Conservation (phyloP, 2,329 filamentous ascomycete species). For the Beauveria australis region DNA sequence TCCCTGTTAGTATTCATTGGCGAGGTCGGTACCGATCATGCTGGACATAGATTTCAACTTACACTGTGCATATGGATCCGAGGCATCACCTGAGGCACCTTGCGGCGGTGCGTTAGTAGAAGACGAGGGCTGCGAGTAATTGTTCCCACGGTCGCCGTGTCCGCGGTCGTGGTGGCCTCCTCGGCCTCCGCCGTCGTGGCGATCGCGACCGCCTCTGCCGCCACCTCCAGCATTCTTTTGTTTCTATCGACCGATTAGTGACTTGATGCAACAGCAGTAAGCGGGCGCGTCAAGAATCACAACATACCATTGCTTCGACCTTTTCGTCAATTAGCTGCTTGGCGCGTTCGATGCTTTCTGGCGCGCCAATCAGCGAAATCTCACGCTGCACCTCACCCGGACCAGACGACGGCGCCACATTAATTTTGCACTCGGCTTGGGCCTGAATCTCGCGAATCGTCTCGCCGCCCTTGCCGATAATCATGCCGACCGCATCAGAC, state of each 20-base stretch:
- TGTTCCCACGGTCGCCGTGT: constrained; percentile 42
- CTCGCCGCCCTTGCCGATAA: constrained; percentile 89
- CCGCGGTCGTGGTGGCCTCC: constrained; percentile 22
- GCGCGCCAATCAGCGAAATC: constrained; percentile 74
- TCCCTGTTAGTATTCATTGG: constrained; percentile 14
- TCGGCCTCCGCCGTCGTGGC: constrained; percentile 29
- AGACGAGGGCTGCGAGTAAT: constrained; percentile 36
- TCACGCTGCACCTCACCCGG: constrained; percentile 74
- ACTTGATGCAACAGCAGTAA: neutral
- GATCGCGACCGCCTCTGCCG: constrained; percentile 31
- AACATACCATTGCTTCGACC: constrained; percentile 76
- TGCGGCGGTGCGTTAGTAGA: constrained; percentile 35
- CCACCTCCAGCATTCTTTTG: constrained; percentile 42
- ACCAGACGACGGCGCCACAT: constrained; percentile 74
- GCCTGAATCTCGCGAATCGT: constrained; percentile 93
- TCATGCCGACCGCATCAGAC: constrained; percentile 90
- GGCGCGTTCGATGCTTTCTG: constrained; percentile 69
- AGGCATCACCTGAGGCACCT: constrained; percentile 40
- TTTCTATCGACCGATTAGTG: constrained; percentile 32
- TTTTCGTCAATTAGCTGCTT: constrained; percentile 86
- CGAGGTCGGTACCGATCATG: constrained; percentile 10
- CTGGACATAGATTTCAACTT: constrained; percentile 23
- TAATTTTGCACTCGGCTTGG: constrained; percentile 85
- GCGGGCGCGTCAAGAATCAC: neutral
- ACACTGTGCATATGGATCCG: constrained; percentile 71